phyloP scores from a whole-genome alignment of 257 asterid species.

The Nicotiana noctiflora region DNA sequence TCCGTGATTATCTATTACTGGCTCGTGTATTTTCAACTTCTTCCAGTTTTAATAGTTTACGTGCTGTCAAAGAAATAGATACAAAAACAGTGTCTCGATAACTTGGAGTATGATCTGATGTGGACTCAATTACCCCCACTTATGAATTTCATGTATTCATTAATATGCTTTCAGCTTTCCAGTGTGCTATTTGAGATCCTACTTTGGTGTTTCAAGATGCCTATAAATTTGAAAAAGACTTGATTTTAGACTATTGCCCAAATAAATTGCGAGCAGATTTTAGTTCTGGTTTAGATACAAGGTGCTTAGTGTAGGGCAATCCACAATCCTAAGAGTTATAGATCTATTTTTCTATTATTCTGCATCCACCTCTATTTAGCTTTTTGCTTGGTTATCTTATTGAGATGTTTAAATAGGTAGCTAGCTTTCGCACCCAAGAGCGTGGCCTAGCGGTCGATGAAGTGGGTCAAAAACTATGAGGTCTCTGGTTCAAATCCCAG shows the following conservation, averaged over 20 bases:
- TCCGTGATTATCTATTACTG: background rate
- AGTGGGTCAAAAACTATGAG: too few relatives aligned
- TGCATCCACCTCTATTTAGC: background rate
- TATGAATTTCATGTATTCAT: background rate
- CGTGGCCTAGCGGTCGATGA: too few relatives aligned
- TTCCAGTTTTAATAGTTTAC: background rate
- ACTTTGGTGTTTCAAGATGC: background rate
- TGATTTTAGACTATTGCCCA: background rate
- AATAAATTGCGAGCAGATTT: background rate
- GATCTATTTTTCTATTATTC: background rate
- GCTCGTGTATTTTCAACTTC: background rate
- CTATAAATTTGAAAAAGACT: background rate
- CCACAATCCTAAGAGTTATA: background rate
- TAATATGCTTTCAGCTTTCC: conserved; percentile 1
- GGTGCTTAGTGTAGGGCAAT: background rate
- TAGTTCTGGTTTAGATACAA: background rate
- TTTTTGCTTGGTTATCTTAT: background rate
- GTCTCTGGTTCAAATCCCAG: too few relatives aligned
- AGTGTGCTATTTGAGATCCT: background rate
- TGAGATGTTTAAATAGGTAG: background rate
- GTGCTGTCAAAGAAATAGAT: background rate
- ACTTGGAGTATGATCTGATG: conserved; percentile 5
- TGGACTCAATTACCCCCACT: background rate
- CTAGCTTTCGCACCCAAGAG: too few relatives aligned
- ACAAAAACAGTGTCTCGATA: background rate